Percentiles rank a stretch among this genome's conserved stretches.
These are phyloP conservation scores for Zymoseptoria passerinii DNA, from an alignment of 2,329 filamentous ascomycete genomes.

Conservation along the genomic window DNA sequence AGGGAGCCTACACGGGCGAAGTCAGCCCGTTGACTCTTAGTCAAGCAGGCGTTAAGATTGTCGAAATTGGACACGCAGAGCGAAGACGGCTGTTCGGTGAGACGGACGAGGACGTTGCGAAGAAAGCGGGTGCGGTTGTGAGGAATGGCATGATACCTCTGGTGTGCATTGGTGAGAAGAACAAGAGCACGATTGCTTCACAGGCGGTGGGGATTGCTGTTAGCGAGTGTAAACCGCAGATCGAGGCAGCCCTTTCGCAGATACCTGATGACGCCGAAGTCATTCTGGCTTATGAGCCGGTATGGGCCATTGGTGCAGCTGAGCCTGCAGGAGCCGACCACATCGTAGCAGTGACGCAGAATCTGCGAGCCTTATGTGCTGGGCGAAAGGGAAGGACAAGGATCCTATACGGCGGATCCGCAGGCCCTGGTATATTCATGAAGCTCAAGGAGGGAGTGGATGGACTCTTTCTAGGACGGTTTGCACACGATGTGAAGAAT, in stretches of 20 bases:
- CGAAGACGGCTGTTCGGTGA: slow-evolving; percentile 64
- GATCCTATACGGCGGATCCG: slow-evolving; percentile 75
- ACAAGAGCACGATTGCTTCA: slow-evolving; percentile 34
- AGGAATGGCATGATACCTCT: slow-evolving; percentile 66
- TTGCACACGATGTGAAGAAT: slow-evolving; percentile 67
- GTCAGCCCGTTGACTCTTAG: slow-evolving; percentile 60
- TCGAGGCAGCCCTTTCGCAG: slow-evolving; percentile 53
- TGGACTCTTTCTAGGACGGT: slow-evolving; percentile 72
- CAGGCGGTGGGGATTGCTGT: slow-evolving; percentile 52
- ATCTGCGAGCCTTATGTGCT: slow-evolving; percentile 50
- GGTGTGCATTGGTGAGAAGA: slow-evolving; percentile 71
- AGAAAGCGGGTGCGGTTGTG: slow-evolving; percentile 61
- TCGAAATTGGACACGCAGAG: slow-evolving; percentile 77
- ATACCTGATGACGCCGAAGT: slow-evolving; percentile 58
- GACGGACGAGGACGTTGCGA: slow-evolving; percentile 58
- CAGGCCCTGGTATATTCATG: slow-evolving; percentile 67
- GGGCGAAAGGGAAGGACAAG: slow-evolving; percentile 51
- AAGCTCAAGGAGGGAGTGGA: slow-evolving; percentile 62
- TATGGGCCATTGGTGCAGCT: slow-evolving; percentile 76
- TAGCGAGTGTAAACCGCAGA: slow-evolving; percentile 57
- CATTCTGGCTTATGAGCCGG: slow-evolving; percentile 76
- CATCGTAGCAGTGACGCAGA: slow-evolving; percentile 60
- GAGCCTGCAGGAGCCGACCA: slow-evolving; percentile 65
- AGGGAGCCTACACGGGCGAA: slow-evolving; percentile 69
- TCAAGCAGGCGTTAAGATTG: slow-evolving; percentile 60